Evolutionary conservation across 257 asterid genomes (phyloP).

Genomic region (Scutellaria galericulata): DNA sequence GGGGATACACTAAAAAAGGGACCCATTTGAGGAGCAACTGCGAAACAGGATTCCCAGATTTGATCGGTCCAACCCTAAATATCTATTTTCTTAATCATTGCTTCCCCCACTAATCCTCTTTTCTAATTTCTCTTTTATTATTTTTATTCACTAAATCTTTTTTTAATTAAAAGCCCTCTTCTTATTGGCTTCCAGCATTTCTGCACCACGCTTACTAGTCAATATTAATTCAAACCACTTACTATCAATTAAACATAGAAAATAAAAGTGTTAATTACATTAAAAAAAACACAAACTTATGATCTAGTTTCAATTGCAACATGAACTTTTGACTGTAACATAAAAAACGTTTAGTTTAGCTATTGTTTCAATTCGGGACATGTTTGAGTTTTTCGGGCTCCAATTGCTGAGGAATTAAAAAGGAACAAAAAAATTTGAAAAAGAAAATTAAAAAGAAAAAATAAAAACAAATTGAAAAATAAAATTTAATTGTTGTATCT

Average conservation of each 20-base stretch:
- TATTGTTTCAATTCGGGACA: no score
- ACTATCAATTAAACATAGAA: slow-evolving; percentile 20
- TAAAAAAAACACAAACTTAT: no score
- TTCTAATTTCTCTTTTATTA: slow-evolving; percentile 28
- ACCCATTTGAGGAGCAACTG: slow-evolving; percentile 52
- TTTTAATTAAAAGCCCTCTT: not conserved
- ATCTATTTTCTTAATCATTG: slow-evolving; percentile 48
- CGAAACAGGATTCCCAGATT: slow-evolving; percentile 43
- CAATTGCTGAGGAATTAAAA: no score
- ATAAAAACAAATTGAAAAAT: no score
- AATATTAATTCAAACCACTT: slow-evolving; percentile 28
- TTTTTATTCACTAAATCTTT: slow-evolving; percentile 33
- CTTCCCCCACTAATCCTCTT: slow-evolving; percentile 51
- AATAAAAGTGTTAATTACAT: no score
- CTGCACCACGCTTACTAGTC: slow-evolving; percentile 32
- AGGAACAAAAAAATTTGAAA: no score
- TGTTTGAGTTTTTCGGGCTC: no score
- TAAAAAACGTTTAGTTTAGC: no score
- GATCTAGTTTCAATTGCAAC: no score
- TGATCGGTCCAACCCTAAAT: slow-evolving; percentile 42
- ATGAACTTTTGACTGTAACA: no score
- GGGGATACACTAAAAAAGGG: slow-evolving; percentile 44
- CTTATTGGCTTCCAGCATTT: slow-evolving; percentile 40
- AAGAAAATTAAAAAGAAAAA: no score
- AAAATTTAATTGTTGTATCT: no score